Conservation (phyloP, 2,329 filamentous ascomycete species). For the Botryotinia calthae region DNA sequence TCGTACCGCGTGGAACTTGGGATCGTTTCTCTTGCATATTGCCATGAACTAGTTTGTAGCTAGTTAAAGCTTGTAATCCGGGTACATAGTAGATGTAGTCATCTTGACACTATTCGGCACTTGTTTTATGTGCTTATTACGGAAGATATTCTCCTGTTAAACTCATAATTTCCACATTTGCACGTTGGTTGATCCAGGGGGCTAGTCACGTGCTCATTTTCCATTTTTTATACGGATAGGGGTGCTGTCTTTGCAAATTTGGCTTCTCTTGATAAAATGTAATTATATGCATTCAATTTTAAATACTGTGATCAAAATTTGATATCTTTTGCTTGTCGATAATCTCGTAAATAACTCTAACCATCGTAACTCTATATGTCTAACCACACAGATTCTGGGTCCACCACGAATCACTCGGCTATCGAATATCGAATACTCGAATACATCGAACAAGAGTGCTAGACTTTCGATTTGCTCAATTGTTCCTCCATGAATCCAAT, state of each 20-base stretch:
- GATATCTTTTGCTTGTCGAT: background rate
- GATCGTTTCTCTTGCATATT: background rate
- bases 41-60: background rate
- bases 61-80: background rate
- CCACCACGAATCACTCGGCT: background rate
- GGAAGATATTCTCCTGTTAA: background rate
- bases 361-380: background rate
- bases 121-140: no score
- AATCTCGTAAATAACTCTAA: background rate
- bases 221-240: no score
- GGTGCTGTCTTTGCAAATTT: background rate
- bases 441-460: background rate
- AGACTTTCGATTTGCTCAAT: background rate
- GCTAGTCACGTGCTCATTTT: background rate
- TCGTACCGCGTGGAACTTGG: no score
- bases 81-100: no score
- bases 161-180: background rate
- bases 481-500: rapidly evolving
- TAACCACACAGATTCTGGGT: no score
- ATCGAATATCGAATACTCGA: no score
- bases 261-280: background rate
- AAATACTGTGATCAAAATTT: rapidly evolving
- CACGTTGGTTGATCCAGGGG: background rate
- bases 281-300: background rate
- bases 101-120: background rate